Conservation (phyloP, 768 basidiomycete genomes). For the Xerocomellus amylosporus region DNA sequence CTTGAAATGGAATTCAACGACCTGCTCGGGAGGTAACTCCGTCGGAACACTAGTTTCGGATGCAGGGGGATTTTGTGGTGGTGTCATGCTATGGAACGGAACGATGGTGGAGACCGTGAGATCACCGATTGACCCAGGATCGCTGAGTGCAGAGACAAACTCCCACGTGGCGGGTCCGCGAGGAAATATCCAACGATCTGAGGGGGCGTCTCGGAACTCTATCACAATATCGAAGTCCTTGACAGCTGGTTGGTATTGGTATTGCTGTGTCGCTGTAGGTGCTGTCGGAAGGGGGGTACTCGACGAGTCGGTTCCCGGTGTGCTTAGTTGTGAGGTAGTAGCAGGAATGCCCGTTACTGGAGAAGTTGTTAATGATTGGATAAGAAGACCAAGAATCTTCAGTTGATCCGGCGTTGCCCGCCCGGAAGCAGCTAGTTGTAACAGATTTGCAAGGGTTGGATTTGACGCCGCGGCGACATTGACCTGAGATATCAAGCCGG, state of each 20-base stretch:
- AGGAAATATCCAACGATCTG: constrained; percentile 68
- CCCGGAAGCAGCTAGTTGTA: constrained; percentile 62
- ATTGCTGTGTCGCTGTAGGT: constrained; percentile 16
- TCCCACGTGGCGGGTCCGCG: constrained; percentile 55
- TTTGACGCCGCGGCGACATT: constrained; percentile 63
- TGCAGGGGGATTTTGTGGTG: constrained; percentile 8
- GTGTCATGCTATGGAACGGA: constrained; percentile 38
- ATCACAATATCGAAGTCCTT: constrained; percentile 72
- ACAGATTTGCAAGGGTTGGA: constrained; percentile 62
- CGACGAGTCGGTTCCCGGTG: constrained; percentile 5
- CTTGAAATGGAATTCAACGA: constrained; percentile 48
- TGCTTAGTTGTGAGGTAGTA: constrained; percentile 6
- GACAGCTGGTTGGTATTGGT: constrained; percentile 31
- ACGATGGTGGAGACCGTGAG: constrained; percentile 45
- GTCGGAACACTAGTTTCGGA: constrained; percentile 10
- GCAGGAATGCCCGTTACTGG: constrained; percentile 1
- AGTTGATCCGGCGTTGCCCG: constrained; percentile 62
- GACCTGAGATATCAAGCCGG: constrained; percentile 59
- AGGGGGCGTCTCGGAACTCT: constrained; percentile 62
- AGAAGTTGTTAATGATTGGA: constrained; percentile 57
- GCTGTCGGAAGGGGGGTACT: constrained; percentile 15
- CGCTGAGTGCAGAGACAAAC: constrained; percentile 24
- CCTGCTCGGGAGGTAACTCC: constrained; percentile 27
- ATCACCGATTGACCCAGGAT: constrained; percentile 23
- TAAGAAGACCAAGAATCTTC: constrained; percentile 67